phyloP scores from a whole-genome alignment of 1,139 yeast genomes.

The Geotrichum klebahnii region DNA sequence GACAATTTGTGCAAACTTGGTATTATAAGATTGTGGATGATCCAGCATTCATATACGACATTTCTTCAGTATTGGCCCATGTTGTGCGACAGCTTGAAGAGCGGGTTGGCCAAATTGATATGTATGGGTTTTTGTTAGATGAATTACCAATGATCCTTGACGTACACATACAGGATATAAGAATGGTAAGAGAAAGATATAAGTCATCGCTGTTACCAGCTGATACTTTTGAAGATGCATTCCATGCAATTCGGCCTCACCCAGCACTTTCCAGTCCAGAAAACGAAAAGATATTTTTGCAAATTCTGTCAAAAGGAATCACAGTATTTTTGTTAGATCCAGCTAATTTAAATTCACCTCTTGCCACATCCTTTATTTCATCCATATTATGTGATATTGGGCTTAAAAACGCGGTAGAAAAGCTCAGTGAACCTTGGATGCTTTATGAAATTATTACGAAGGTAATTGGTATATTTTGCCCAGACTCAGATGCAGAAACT shows the following conservation, averaged over 20 bases:
- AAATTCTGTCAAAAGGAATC: conserved; percentile 39
- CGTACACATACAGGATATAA: conserved; percentile 37
- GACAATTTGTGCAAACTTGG: conserved; percentile 49
- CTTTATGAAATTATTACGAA: conserved; percentile 43
- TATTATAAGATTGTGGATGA: conserved; percentile 44
- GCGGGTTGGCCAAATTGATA: conserved; percentile 37
- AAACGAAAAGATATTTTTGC: conserved; percentile 36
- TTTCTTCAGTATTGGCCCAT: conserved; percentile 41
- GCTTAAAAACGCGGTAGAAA: conserved; percentile 41
- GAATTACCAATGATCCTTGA: conserved; percentile 44
- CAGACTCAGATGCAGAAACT: background rate
- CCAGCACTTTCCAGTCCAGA: conserved; percentile 43
- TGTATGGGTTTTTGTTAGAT: conserved; percentile 42
- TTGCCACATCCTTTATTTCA: conserved; percentile 41
- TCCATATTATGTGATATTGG: conserved; percentile 45
- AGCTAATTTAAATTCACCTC: conserved; percentile 41
- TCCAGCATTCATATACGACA: conserved; percentile 41
- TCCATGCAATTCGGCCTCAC: conserved; percentile 46
- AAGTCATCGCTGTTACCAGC: conserved; percentile 33
- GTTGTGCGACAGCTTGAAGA: conserved; percentile 41
- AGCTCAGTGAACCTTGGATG: conserved; percentile 47
- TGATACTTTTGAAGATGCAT: conserved; percentile 36
- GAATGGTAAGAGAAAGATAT: conserved; percentile 30
- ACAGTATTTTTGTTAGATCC: conserved; percentile 41
- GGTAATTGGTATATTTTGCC: conserved; percentile 26